phyloP scores from a whole-genome alignment of 192 early-diverging fungal genomes.

The Endogone sp. region DNA sequence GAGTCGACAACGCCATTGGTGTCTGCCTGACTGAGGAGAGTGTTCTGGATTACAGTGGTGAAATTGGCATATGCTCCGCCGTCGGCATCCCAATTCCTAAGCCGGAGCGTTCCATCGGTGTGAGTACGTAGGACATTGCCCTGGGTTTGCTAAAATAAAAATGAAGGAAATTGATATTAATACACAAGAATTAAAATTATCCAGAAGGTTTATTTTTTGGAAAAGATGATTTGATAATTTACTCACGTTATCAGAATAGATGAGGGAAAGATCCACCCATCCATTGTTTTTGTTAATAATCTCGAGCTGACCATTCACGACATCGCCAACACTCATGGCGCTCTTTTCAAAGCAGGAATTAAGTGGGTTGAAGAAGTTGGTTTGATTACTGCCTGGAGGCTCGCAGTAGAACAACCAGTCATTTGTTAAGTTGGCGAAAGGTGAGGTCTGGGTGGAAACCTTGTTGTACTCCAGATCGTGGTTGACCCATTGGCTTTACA shows the following conservation, averaged over 20 bases:
- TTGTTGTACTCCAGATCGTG: constrained; percentile 6
- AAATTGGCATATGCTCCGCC: not conserved
- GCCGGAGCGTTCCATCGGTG: constrained; percentile 1
- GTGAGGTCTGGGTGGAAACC: not conserved
- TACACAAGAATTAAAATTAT: not conserved
- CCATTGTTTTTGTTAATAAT: not conserved
- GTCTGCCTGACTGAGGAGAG: constrained; percentile 4
- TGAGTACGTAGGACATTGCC: constrained; percentile 5
- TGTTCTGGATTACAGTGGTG: not conserved
- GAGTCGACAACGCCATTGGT: constrained; percentile 3
- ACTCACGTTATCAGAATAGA: constrained; percentile 8
- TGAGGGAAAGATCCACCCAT: constrained; percentile 10
- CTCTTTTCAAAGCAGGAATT: not conserved
- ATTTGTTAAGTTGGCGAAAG: not conserved
- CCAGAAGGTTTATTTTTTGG: not conserved
- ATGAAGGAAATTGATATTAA: not conserved
- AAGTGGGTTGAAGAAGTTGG: constrained; percentile 4
- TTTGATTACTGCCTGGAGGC: not conserved
- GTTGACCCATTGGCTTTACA: not conserved
- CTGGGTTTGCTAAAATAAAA: not conserved
- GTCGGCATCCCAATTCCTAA: not conserved
- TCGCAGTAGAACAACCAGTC: not conserved
- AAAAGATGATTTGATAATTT: too few species aligned
- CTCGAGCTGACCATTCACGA: not conserved
- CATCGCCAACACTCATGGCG: not conserved